Evolutionary conservation across 164 flowering plant species (phyloP).

Genomic region (Vitis amurensis): DNA sequence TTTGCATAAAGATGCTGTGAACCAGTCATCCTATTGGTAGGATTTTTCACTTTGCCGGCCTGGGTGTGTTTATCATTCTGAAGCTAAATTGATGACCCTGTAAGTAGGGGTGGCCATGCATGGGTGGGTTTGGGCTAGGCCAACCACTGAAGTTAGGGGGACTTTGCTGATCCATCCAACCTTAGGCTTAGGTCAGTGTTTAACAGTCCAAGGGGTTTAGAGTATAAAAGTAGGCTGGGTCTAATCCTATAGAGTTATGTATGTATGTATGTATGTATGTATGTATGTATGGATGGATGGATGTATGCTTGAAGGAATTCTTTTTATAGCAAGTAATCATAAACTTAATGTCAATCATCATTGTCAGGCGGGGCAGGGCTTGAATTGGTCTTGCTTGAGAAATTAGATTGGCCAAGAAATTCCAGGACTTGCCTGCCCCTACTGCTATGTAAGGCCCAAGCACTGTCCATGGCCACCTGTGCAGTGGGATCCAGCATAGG

Average conservation of each 20-base stretch:
- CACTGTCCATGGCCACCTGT: too few relatives aligned
- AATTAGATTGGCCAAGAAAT: constrained; percentile 2
- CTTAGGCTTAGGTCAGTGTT: too few relatives aligned
- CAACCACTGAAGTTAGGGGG: too few relatives aligned
- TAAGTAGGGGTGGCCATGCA: not conserved
- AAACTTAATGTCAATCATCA: not conserved
- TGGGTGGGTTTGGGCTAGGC: not conserved
- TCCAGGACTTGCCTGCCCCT: not conserved
- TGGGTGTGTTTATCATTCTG: not conserved
- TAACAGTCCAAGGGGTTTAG: too few relatives aligned
- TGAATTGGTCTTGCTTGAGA: not conserved
- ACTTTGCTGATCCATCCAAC: too few relatives aligned
- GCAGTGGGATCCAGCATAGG: too few relatives aligned
- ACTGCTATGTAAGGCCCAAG: not conserved
- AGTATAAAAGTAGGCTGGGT: too few relatives aligned
- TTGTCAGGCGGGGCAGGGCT: not conserved
- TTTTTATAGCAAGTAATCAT: not conserved
- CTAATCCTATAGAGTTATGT: too few relatives aligned
- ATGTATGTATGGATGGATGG: too few relatives aligned
- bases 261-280: too few relatives aligned
- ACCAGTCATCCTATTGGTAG: not conserved
- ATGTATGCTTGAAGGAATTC: too few relatives aligned
- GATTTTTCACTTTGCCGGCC: not conserved
- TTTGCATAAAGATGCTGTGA: not conserved
- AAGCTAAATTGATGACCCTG: not conserved